A percentile compares a stretch with the other conserved stretches of the same genome.
phyloP scores from a whole-genome alignment of 1,284 basidiomycete species.

The Ustilago hordei region DNA sequence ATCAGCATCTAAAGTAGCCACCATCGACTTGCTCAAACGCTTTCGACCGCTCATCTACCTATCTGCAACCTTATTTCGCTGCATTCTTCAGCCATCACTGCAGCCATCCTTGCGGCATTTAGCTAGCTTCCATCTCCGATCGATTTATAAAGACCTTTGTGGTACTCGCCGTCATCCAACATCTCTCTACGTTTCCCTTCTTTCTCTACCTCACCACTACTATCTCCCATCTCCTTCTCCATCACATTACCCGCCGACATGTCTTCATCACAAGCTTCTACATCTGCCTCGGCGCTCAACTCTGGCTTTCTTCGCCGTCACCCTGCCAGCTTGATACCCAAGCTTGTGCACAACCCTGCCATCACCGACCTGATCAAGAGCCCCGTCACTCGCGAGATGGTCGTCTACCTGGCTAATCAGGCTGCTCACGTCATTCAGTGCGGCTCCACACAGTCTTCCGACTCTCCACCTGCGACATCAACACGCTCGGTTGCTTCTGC shows the following conservation, averaged over 20 bases:
- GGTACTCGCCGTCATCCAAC: constrained; percentile 10
- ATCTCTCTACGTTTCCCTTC: not conserved
- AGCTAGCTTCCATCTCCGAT: constrained; percentile 42
- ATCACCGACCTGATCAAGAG: constrained; percentile 68
- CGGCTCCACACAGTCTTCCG: constrained; percentile 52
- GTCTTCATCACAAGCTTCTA: constrained; percentile 49
- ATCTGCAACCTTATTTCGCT: constrained; percentile 36
- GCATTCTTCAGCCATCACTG: constrained; percentile 21
- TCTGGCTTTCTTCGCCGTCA: constrained; percentile 64
- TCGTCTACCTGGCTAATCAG: constrained; percentile 67
- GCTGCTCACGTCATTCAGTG: constrained; percentile 69
- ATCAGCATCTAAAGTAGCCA: not conserved
- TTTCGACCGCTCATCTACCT: constrained; percentile 1
- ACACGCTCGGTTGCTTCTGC: constrained; percentile 58
- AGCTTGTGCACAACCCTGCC: constrained; percentile 66
- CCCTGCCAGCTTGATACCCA: constrained; percentile 65
- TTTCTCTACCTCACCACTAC: not conserved
- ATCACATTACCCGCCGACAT: constrained; percentile 22
- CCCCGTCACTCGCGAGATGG: constrained; percentile 68
- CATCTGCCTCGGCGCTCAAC: constrained; percentile 46
- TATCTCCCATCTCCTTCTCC: constrained; percentile 3
- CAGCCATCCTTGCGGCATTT: constrained; percentile 21
- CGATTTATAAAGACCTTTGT: constrained; percentile 24
- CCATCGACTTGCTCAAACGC: not conserved
- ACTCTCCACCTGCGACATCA: constrained; percentile 62